Base-by-base conservation (phyloP, 2,329 filamentous ascomycete genomes). In the Aspergillus eucalypticola region DNA sequence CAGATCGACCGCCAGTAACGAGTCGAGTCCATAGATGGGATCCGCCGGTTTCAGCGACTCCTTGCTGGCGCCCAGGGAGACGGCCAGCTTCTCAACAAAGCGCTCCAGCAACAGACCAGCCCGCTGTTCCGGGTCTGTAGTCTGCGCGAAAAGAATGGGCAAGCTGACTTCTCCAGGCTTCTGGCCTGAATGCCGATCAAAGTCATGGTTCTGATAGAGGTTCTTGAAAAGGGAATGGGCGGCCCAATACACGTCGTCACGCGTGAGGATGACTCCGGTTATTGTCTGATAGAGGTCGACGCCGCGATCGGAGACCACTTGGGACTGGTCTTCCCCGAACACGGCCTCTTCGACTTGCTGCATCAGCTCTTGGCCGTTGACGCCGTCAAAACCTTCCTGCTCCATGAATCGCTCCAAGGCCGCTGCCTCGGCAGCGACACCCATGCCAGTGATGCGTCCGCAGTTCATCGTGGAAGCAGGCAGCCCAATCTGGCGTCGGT, bases 11-110 rank as follows among this genome's bases (percentile, higher is more conserved):
- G 46, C 55, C 23, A 58, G 44, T 8, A 58, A 23, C 21, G 44
- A 51, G 39, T 58, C 55, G 23, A 58, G 32, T 3, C 55, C 55
- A 27, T 58, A 58, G 55, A 44, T 44, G 41, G 41, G 41, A 44
- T 44, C 41, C 8, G 41, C 41, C 17, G 41, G 41, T 19, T 44
- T 44, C 17, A 19, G 41, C 41, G 41, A 44, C n/a, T 44, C 41
- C 19, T 21, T 44, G 41, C 17, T 17, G 17, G 19, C 44, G 11
- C 21, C 44, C 5, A 48, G 44, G 1, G 44, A 27, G 2, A 48
- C 44, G 44, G 44, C 44, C 44, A 48, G 21, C 19, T 23, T 48
- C 10, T 48, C 23, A 7, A 27, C 44, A 48, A 48, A 25, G 10
- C 44, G 23, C 19, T 48, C 44, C 44, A 44, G 41, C 19, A 44